phyloP scores from a whole-genome alignment of 495 filamentous ascomycete genomes.

The Aspergillus haitiensis region DNA sequence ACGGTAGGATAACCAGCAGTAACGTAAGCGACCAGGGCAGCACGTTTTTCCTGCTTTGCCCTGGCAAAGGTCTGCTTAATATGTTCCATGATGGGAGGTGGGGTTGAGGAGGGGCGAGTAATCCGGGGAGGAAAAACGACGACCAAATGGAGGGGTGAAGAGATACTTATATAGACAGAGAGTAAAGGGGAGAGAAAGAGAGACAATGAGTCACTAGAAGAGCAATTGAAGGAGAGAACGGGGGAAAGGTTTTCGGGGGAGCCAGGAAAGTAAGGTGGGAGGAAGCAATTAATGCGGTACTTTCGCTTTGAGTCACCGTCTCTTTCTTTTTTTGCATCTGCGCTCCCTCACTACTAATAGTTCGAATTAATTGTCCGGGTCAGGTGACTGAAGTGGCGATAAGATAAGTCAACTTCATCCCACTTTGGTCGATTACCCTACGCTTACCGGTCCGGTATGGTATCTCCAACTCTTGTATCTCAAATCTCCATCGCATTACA shows the following conservation, averaged over 20 bases:
- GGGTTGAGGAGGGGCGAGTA: constrained; percentile 22
- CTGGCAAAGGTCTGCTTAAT: constrained; percentile 85
- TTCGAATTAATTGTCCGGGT: constrained; percentile 15
- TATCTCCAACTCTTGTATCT: neutral
- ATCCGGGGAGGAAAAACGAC: constrained; percentile 8
- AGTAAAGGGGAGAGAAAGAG: neutral
- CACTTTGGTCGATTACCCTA: neutral
- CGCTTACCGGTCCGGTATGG: neutral
- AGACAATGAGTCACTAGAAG: constrained; percentile 6
- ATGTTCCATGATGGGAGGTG: constrained; percentile 59
- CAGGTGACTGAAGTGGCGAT: constrained; percentile 29
- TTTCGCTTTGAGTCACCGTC: constrained; percentile 20
- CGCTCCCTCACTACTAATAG: neutral
- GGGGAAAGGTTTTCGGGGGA: neutral
- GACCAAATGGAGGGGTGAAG: neutral
- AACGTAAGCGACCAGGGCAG: constrained; percentile 90
- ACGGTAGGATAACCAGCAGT: constrained; percentile 91
- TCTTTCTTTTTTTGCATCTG: neutral
- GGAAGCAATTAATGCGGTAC: neutral
- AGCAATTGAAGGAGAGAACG: constrained; percentile 4
- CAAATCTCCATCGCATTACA: neutral
- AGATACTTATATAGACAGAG: neutral
- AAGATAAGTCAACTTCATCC: constrained; percentile 21
- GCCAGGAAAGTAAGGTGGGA: neutral
- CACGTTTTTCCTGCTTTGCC: constrained; percentile 69